Conservation (phyloP, 352 stramenopile species). For the Phytopythium chamaehyphon region DNA sequence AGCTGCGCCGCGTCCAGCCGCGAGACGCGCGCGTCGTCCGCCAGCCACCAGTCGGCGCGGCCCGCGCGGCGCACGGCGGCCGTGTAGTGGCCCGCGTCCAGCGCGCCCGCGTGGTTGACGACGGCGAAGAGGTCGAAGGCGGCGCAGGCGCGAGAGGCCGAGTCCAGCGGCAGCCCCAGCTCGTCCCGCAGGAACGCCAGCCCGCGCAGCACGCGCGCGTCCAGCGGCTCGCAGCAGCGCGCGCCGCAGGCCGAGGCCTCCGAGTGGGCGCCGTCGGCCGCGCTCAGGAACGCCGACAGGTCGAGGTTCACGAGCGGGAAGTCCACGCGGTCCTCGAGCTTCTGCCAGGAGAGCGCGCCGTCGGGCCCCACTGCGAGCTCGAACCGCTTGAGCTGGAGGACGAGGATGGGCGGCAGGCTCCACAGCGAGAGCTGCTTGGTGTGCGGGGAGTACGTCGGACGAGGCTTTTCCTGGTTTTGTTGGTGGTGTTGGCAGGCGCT, state of each 20-base stretch:
- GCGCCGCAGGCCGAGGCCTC: slow-evolving; percentile 11
- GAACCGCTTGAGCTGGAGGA: slow-evolving; percentile 71
- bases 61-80: slow-evolving; percentile 35
- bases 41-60: slow-evolving; percentile 86
- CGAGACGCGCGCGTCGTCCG: slow-evolving; percentile 86
- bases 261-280: slow-evolving; percentile 6
- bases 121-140: slow-evolving; percentile 93
- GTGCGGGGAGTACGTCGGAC: slow-evolving; percentile 15
- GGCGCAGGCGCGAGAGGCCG: slow-evolving; percentile 33
- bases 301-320: slow-evolving; percentile 90
- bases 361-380: slow-evolving; percentile 19
- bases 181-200: slow-evolving; percentile 29
- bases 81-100: slow-evolving; percentile 93
- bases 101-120: slow-evolving; percentile 90
- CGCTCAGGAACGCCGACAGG: slow-evolving; percentile 41
- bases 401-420: slow-evolving; percentile 49
- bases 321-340: slow-evolving; percentile 87
- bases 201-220: slow-evolving; percentile 19
- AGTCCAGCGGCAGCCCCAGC: slow-evolving; percentile 36
- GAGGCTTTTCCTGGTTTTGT: not conserved
- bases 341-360: slow-evolving; percentile 52
- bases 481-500: slow-evolving; percentile 20
- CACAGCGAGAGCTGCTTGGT: slow-evolving; percentile 51
- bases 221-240: slow-evolving; percentile 6
- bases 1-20: slow-evolving; percentile 18